These are phyloP conservation scores for Boletus tylopilopsis DNA, from an alignment of 768 basidiomycete genomes.

Conservation along the genomic window DNA sequence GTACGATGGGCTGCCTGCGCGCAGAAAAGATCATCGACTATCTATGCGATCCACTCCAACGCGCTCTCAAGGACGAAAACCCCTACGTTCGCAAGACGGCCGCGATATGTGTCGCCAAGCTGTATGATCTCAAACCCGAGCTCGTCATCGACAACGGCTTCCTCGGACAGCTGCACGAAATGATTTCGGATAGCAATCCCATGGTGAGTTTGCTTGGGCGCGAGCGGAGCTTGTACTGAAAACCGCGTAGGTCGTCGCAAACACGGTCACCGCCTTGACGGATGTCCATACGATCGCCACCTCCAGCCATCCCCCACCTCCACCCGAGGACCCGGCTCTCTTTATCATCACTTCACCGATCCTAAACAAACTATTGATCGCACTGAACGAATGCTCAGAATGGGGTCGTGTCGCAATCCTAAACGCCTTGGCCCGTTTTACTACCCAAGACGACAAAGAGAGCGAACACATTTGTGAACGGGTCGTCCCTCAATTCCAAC, in stretches of 20 bases:
- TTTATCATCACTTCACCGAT: constrained; percentile 83
- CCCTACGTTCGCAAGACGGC: constrained; percentile 99
- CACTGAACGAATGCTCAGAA: constrained; percentile 96
- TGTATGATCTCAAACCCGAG: constrained; percentile 96
- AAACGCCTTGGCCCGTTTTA: constrained; percentile 81
- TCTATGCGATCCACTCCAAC: constrained; percentile 91
- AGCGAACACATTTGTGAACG: constrained; percentile 99
- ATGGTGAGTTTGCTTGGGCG: constrained; percentile 59
- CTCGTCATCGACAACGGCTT: constrained; percentile 95
- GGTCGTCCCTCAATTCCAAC: constrained; percentile 97
- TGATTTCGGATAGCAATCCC: constrained; percentile 94
- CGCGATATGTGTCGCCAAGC: constrained; percentile 92
- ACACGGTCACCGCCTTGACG: constrained; percentile 87
- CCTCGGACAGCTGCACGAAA: constrained; percentile 80
- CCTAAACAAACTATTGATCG: constrained; percentile 87
- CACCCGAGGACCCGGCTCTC: constrained; percentile 57
- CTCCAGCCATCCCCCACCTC: constrained; percentile 45
- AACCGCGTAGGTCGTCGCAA: constrained; percentile 83
- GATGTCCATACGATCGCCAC: constrained; percentile 83
- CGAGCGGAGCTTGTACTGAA: not conserved
- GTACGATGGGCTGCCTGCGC: constrained; percentile 95
- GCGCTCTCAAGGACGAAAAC: constrained; percentile 90
- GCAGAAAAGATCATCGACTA: constrained; percentile 99
- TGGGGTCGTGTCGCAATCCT: constrained; percentile 97
- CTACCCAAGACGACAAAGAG: constrained; percentile 84